A percentile compares a stretch with the other conserved stretches of the same genome.
These are phyloP conservation scores for Neurospora sp. DNA, from an alignment of 495 filamentous ascomycete species.

Conservation along the genomic window DNA sequence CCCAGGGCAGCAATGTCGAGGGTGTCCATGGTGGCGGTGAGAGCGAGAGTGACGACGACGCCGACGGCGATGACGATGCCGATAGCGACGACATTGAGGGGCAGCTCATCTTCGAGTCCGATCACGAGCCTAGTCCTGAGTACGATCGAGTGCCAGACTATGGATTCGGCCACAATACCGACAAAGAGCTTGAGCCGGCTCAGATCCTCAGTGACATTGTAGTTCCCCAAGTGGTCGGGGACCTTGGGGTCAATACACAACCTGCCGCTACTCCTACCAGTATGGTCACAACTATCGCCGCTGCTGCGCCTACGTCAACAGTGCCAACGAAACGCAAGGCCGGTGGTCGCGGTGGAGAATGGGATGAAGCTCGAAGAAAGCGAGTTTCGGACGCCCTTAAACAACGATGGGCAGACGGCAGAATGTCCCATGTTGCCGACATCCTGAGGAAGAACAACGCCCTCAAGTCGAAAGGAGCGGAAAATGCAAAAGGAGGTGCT, in stretches of 20 bases:
- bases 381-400: background rate
- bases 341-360: background rate
- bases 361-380: background rate
- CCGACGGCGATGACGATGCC: background rate
- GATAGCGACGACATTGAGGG: background rate
- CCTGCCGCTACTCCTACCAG: background rate
- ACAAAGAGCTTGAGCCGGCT: constrained; percentile 9
- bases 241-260: background rate
- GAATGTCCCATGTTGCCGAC: constrained; percentile 10
- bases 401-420: constrained; percentile 19
- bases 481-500: background rate
- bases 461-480: background rate
- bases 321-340: background rate
- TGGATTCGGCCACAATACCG: background rate
- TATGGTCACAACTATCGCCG: background rate
- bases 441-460: constrained; percentile 5
- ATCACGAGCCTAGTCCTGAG: background rate
- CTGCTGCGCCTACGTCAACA: background rate
- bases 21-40: background rate
- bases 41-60: background rate
- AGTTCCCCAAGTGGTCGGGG: background rate
- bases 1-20: background rate
- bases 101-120: background rate
- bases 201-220: constrained; percentile 13
- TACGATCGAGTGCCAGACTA: background rate